phyloP scores from a whole-genome alignment of 306 rosid genomes.

The Inga leiocalycina region DNA sequence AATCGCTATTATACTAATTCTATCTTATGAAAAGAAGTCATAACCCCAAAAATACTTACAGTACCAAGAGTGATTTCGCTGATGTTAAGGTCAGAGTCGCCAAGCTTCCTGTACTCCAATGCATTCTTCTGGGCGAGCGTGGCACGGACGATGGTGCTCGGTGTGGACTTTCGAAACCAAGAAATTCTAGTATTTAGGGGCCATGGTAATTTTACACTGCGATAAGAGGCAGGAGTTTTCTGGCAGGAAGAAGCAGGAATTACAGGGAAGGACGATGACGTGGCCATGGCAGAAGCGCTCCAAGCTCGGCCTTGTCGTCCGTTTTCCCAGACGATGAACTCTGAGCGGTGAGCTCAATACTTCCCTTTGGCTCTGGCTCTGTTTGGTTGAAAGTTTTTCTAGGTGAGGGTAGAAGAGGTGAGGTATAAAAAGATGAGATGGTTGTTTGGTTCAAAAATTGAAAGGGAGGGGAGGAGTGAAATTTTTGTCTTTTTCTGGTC shows the following conservation, averaged over 20 bases:
- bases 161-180: conserved; percentile 20
- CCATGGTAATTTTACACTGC: conserved; percentile 12
- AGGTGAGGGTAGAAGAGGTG: no score
- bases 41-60: conserved; percentile 38
- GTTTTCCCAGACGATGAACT: background rate
- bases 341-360: background rate
- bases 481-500: no score
- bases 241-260: conserved; percentile 28
- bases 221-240: conserved; percentile 1
- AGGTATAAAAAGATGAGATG: no score
- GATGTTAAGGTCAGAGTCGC: conserved; percentile 82
- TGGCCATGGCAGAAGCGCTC: conserved; percentile 39
- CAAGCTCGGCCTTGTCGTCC: conserved; percentile 32
- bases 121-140: conserved; percentile 34
- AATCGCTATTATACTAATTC: background rate
- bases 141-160: conserved; percentile 38
- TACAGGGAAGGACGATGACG: conserved; percentile 19
- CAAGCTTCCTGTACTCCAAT: conserved; percentile 68
- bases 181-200: conserved; percentile 16
- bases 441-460: no score
- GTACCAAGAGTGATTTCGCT: conserved; percentile 90
- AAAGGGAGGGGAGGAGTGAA: no score
- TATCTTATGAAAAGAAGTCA: background rate
- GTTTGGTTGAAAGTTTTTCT: no score
- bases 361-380: no score